Percentiles rank a stretch among this genome's conserved stretches.
These are phyloP conservation scores for Colletotrichum magnum DNA, from an alignment of 2,329 filamentous ascomycete species.

Conservation along the genomic window DNA sequence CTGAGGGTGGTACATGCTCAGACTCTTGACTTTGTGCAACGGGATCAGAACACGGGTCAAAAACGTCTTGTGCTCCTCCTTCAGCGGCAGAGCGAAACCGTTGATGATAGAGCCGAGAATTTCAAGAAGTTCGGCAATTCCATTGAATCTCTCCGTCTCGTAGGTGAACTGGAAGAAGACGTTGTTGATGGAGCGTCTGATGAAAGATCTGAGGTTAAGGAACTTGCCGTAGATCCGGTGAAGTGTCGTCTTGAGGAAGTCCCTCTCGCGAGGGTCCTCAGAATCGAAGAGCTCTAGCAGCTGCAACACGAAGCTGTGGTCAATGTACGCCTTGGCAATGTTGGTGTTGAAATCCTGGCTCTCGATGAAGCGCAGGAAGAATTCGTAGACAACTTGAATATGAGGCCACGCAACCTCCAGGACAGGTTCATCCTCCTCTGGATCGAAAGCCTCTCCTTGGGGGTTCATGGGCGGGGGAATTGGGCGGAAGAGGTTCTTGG, in stretches of 20 bases:
- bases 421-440: conserved; percentile 98
- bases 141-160: conserved; percentile 98
- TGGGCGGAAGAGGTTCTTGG: conserved; percentile 97
- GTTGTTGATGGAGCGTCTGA: conserved; percentile 98
- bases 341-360: conserved; percentile 99
- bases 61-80: conserved; percentile 99
- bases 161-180: conserved; percentile 99
- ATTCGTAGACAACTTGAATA: conserved; percentile 99
- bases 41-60: conserved; percentile 93
- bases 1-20: conserved; percentile 99
- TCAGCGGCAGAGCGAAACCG: conserved; percentile 94
- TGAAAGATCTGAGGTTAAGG: conserved; percentile 96
- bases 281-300: conserved; percentile 98
- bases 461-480: conserved; percentile 98
- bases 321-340: conserved; percentile 98
- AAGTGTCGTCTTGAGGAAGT: conserved; percentile 97
- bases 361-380: conserved; percentile 98
- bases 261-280: conserved; percentile 94
- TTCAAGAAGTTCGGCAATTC: conserved; percentile 95
- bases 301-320: conserved; percentile 97
- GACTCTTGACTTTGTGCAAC: conserved; percentile 96
- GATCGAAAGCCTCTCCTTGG: conserved; percentile 97
- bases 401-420: conserved; percentile 99
- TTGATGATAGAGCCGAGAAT: conserved; percentile 99
- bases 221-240: conserved; percentile 99